Percentiles rank a stretch among this genome's conserved stretches.
Conservation (phyloP, 140 eudicot species). For the Stevia rebaudiana region DNA sequence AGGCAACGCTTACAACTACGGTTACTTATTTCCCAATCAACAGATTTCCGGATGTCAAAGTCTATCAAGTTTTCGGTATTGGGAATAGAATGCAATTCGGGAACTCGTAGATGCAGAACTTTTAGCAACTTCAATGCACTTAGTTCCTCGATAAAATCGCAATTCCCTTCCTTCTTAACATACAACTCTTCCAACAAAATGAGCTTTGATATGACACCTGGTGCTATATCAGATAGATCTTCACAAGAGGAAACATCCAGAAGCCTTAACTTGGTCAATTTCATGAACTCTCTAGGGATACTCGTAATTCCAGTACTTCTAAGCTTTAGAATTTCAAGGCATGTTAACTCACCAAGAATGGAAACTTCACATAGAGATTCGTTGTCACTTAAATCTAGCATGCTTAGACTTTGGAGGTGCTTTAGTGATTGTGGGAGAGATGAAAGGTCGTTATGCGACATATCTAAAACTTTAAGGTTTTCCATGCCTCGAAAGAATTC, state of each 20-base stretch:
- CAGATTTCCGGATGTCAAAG: too few relatives aligned
- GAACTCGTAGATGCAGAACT: background rate
- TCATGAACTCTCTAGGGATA: conserved; percentile 9
- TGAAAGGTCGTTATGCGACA: background rate
- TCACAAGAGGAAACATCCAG: background rate
- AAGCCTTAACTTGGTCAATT: conserved; percentile 3
- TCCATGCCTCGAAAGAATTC: conserved; percentile 4
- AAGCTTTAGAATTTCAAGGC: conserved; percentile 16
- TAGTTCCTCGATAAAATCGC: background rate
- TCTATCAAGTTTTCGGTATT: too few relatives aligned
- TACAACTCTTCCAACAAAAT: conserved; percentile 8
- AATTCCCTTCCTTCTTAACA: background rate
- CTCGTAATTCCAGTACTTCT: background rate
- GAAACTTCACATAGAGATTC: background rate
- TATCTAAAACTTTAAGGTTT: conserved; percentile 14
- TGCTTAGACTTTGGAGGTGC: background rate
- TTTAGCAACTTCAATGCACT: background rate
- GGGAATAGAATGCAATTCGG: background rate
- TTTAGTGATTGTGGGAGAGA: conserved; percentile 24
- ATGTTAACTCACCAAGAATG: conserved; percentile 3
- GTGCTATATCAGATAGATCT: background rate
- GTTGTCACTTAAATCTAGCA: background rate
- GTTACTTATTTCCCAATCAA: too few relatives aligned
- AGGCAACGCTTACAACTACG: too few relatives aligned
- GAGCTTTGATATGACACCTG: conserved; percentile 12